Base-by-base conservation (phyloP, 2,329 filamentous ascomycete genomes). In the Aspergillus awamori region DNA sequence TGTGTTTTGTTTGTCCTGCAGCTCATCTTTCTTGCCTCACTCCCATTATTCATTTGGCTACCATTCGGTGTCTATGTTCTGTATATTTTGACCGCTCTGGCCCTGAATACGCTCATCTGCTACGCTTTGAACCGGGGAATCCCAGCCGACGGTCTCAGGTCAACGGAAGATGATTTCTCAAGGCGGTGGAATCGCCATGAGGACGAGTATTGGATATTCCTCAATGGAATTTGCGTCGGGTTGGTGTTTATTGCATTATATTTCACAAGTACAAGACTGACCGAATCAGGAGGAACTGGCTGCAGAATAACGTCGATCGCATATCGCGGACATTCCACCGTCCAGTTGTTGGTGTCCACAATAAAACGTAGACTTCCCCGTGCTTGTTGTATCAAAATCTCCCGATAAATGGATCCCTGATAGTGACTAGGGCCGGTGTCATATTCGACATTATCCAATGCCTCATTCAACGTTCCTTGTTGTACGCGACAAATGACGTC, bases 391-490 rank as follows among this genome's bases (percentile, higher is more conserved):
- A n/a, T 17, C 11, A 15, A 36, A 24, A 15, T 5, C 17, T 24
- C 8, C 20, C 22, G 10, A 33, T 15, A 5, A 7, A 7, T 6
- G 3, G 6, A 33, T 30, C 17, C 26, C 24, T 58, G 47, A 51
- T 17, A 6, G 15, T 11, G 10, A 17, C 10, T 24, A 80, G 79
- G 5, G 71, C 75, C 1, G 91, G 91, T 2, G 84, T 93, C 52
- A 72, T 93, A 15, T 92, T 93, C 65, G 91, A 95, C 67, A 80
- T 93, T 1, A 74, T 93, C 26, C 88, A 95, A 75, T 93, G 90
- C 67, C 79, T 95, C 10, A 80, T 94, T 63, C 90, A 95, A 73
- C 86, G 91, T 43, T 89, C 89, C 72, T 87, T 93, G 67, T 82
- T 81, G 60, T 93, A 91, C 70, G 87, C 88, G 1, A 94, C 90